Evolutionary conservation across 371 early-diverging fungal genomes (phyloP), one percentile per base, ranked within the genome.

Genomic region (Syncephalastrum racemosum): DNA sequence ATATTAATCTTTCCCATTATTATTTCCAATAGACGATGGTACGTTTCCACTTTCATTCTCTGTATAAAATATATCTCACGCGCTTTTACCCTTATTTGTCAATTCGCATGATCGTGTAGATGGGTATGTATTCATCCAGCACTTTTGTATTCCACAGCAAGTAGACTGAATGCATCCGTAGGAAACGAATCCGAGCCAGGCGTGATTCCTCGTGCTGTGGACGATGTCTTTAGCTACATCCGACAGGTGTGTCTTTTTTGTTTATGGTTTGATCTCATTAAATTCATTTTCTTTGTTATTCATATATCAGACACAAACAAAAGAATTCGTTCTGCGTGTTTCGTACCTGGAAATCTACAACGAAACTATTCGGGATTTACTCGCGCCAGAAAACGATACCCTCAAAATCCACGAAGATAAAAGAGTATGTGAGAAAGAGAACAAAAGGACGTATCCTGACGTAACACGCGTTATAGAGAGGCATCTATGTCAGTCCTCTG

Each of bases 281-380:
- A 31, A 31, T 1, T 31, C 10, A 8, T 31, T 31, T 31, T 31
- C 36, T 18, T 51, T 25, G 20, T 41, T 8, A 18, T 40, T 31
- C 12, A 31, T 31, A 10, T 15, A 52, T n/a, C 7, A 52, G 39
- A 2, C 18, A 58, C 24, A 48, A 23, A 20, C 20, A 19, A 54
- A 25, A 39, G 63, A 71, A 59, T 68, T 63, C 56, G 18, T 68
- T 36, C 40, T 68, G 24, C 64, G 61, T n/a, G 51, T 95, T 7
- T 91, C 92, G 0, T 95, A 93, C 58, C 72, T 96, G 52, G 98
- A 99, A 67, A 90, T 99, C 25, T 99, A 99, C 75, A 97, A 97
- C 58, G 99, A 99, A 66, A 89, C 89, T 15, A 92, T 97, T 27
- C 82, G 90, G 10, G 99, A 99, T 64, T 68, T 99, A 53, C 77